Conservation (phyloP, 306 rosid genomes). For the Ormosia semicastrata region DNA sequence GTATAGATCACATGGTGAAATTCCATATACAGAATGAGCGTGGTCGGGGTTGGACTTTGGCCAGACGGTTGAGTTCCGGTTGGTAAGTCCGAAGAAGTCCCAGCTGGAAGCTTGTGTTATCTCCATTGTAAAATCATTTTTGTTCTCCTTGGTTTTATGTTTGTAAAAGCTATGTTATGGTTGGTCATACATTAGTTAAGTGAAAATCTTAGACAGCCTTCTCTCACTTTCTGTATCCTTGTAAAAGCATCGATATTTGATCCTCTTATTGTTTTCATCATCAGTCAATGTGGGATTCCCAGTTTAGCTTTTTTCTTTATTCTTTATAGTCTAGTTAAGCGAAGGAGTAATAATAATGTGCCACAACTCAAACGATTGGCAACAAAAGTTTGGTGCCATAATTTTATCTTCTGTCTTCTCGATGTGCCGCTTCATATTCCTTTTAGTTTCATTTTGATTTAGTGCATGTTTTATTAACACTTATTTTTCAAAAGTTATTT, state of each 20-base stretch:
- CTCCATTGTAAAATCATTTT: constrained; percentile 26
- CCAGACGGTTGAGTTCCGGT: constrained; percentile 10
- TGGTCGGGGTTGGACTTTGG: neutral
- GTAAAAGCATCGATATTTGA: neutral
- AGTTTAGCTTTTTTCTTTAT: neutral
- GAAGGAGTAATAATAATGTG: neutral
- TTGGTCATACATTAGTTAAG: neutral
- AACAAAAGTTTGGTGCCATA: neutral
- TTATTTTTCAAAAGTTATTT: too few relatives aligned
- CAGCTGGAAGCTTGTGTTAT: constrained; percentile 28
- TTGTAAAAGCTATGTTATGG: constrained; percentile 8
- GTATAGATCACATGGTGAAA: constrained; percentile 5
- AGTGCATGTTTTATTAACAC: too few relatives aligned
- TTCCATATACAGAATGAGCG: neutral
- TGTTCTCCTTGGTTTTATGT: constrained; percentile 9
- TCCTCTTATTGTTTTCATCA: neutral
- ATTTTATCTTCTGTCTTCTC: neutral
- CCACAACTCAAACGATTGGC: neutral
- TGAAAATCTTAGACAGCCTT: neutral
- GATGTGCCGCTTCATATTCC: too few relatives aligned
- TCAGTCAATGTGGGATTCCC: neutral
- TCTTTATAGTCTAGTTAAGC: neutral
- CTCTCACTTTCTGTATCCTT: neutral
- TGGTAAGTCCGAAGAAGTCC: constrained; percentile 22
- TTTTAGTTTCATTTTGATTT: too few relatives aligned